Percentiles rank a stretch among this genome's conserved stretches.
These are phyloP conservation scores for Arthonia radiata DNA, from an alignment of 495 filamentous ascomycete species.

Conservation along the genomic window DNA sequence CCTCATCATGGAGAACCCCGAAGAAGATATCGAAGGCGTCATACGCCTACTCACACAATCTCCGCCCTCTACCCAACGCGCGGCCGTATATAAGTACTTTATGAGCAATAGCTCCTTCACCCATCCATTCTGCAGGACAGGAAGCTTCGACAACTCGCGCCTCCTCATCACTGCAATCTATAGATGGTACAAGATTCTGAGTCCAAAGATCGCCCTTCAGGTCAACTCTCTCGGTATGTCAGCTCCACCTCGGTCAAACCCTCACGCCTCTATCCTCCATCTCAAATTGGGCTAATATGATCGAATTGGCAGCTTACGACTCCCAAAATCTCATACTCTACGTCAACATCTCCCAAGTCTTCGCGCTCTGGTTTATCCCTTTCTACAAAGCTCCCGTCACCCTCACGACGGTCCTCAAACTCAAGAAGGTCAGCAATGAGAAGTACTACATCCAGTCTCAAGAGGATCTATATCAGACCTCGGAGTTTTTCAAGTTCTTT, in stretches of 20 bases:
- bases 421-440: constrained; percentile 16
- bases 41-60: constrained; percentile 43
- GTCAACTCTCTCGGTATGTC: constrained; percentile 41
- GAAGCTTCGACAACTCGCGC: constrained; percentile 31
- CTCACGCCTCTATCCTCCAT: constrained; percentile 1
- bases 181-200: constrained; percentile 71
- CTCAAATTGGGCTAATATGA: not conserved
- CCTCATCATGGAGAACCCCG: no score
- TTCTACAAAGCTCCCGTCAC: constrained; percentile 40
- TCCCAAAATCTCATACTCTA: constrained; percentile 37
- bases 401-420: constrained; percentile 47
- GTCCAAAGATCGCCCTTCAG: constrained; percentile 41
- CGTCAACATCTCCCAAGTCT: constrained; percentile 41
- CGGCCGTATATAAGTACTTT: constrained; percentile 44
- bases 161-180: constrained; percentile 41
- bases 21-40: constrained; percentile 30
- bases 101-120: constrained; percentile 40
- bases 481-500: constrained; percentile 49
- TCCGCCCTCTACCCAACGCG: constrained; percentile 32
- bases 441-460: constrained; percentile 48
- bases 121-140: constrained; percentile 60
- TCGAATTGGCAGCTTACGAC: constrained; percentile 34
- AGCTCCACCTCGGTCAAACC: constrained; percentile 1
- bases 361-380: constrained; percentile 53
- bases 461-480: constrained; percentile 62